Conservation (phyloP, 257 asterid species). For the Craterostigma plantagineum region DNA sequence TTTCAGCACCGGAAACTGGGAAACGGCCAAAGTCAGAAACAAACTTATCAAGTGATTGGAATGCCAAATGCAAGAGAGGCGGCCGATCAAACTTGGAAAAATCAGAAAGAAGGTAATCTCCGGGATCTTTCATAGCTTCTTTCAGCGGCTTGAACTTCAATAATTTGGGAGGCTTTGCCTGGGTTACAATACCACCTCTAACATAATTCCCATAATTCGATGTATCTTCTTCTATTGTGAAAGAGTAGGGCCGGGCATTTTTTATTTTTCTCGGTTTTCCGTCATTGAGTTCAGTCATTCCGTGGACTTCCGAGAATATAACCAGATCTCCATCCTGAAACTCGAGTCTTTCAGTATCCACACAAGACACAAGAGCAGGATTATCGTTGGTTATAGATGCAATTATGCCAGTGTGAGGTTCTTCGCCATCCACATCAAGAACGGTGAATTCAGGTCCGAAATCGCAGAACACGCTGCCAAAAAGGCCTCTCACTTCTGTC, state of each 20-base stretch:
- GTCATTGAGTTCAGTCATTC: conserved; percentile 31
- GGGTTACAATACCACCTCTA: conserved; percentile 40
- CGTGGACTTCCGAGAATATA: conserved; percentile 32
- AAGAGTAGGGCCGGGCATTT: conserved; percentile 22
- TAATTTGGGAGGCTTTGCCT: conserved; percentile 27
- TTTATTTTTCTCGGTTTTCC: conserved; percentile 24
- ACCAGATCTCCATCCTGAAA: conserved; percentile 42
- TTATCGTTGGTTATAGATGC: conserved; percentile 31
- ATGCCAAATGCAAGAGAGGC: conserved; percentile 30
- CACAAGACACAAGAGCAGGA: conserved; percentile 31
- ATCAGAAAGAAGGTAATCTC: conserved; percentile 30
- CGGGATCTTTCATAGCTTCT: conserved; percentile 30
- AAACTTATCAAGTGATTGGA: conserved; percentile 31
- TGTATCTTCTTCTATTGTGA: conserved; percentile 28
- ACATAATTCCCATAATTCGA: conserved; percentile 15
- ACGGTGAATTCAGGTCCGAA: conserved; percentile 36
- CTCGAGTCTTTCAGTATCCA: conserved; percentile 36
- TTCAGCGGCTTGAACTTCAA: conserved; percentile 23
- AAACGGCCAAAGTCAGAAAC: conserved; percentile 19
- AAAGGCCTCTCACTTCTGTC: conserved; percentile 32
- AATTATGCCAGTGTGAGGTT: conserved; percentile 31
- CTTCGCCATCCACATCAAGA: conserved; percentile 35
- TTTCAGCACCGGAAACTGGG: conserved; percentile 30
- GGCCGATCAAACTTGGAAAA: conserved; percentile 37
- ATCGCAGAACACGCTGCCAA: conserved; percentile 32